These are phyloP conservation scores for Leishmania gerbilli DNA, from an alignment of 208 protist species.

Conservation along the genomic window DNA sequence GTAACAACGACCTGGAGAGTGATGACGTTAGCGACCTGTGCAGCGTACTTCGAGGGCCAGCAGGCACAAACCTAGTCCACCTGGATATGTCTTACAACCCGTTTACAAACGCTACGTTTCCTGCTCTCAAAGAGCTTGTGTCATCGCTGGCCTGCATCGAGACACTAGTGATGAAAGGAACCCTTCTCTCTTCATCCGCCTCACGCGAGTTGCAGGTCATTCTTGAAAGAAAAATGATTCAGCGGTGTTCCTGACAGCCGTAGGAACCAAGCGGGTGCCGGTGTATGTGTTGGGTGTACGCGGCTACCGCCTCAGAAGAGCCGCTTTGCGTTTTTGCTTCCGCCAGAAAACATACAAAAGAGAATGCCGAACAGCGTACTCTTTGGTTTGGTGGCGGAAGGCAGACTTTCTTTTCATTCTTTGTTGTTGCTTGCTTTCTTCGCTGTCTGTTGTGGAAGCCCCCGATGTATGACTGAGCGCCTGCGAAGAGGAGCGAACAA, in stretches of 20 bases:
- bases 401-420: neutral
- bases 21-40: slow-evolving; percentile 40
- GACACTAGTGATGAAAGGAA: slow-evolving; percentile 33
- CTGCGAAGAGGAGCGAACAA: neutral
- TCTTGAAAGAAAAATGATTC: neutral
- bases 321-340: neutral
- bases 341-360: neutral
- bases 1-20: slow-evolving; percentile 61
- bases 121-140: slow-evolving; percentile 26
- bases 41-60: slow-evolving; percentile 17
- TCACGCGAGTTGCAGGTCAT: slow-evolving; percentile 2
- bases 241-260: neutral
- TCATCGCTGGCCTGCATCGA: slow-evolving; percentile 13
- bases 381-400: neutral
- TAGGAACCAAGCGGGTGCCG: neutral
- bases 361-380: neutral
- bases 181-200: slow-evolving; percentile 1
- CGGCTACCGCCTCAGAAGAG: neutral
- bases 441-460: neutral
- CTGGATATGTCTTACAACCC: slow-evolving; percentile 59
- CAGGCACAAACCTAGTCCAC: slow-evolving; percentile 28
- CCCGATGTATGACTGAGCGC: neutral
- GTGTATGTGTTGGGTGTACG: neutral
- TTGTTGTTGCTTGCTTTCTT: neutral
- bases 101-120: slow-evolving; percentile 27